phyloP scores from a whole-genome alignment of 208 protist genomes.

The Acanthamoeba sp. region DNA sequence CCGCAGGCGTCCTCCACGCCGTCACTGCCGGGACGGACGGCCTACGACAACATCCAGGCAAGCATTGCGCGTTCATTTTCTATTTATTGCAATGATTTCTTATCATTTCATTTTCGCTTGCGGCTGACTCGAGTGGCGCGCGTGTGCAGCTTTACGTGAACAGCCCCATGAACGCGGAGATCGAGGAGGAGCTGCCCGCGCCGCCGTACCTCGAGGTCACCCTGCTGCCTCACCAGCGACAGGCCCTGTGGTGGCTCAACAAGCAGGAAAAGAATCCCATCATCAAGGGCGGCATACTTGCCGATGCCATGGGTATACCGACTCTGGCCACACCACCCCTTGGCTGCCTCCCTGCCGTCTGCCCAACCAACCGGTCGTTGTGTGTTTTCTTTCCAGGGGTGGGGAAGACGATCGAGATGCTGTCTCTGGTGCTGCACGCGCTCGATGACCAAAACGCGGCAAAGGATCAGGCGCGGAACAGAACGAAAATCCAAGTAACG shows the following conservation, averaged over 20 bases:
- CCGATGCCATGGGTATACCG: constrained; percentile 63
- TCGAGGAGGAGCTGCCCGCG: neutral
- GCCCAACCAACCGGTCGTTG: neutral
- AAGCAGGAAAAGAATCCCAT: constrained; percentile 5
- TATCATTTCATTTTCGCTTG: too few species aligned
- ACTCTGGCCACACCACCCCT: neutral
- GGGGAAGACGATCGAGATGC: constrained; percentile 84
- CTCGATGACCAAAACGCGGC: neutral
- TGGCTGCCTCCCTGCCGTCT: neutral
- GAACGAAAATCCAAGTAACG: neutral
- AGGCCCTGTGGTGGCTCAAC: constrained; percentile 32
- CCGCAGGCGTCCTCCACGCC: neutral
- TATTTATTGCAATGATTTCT: too few species aligned
- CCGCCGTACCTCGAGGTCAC: neutral
- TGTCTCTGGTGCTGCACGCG: neutral
- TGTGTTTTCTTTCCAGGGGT: neutral
- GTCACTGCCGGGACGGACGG: neutral
- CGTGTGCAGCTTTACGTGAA: neutral
- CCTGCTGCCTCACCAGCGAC: constrained; percentile 32
- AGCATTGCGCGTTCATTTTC: too few species aligned
- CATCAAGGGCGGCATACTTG: constrained; percentile 54
- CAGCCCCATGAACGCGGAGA: constrained; percentile 26
- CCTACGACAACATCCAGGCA: neutral
- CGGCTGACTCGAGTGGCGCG: too few species aligned
- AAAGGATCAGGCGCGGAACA: neutral